Evolutionary conservation across 257 asterid genomes (phyloP).

Genomic region (Solanum megistacrolobum): DNA sequence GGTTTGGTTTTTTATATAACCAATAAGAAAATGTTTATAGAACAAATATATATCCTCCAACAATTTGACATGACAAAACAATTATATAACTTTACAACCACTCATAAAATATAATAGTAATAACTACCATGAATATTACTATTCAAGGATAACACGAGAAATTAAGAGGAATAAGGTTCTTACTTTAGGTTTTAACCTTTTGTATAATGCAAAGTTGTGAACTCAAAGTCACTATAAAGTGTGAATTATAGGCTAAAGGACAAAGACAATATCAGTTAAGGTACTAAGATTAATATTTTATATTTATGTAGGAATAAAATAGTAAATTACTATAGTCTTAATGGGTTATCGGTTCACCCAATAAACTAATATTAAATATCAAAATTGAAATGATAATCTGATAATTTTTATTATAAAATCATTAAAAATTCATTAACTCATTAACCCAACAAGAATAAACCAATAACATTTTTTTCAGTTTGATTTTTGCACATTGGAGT

Average conservation of each 20-base stretch:
- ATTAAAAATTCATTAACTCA: neutral
- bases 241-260: neutral
- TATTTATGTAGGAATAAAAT: neutral
- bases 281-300: neutral
- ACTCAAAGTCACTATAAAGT: neutral
- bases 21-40: neutral
- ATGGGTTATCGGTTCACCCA: neutral
- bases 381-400: neutral
- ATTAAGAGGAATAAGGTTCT: neutral
- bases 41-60: neutral
- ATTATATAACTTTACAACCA: no score
- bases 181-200: no score
- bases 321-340: neutral
- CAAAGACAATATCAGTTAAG: neutral
- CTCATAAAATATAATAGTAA: neutral
- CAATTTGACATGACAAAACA: neutral
- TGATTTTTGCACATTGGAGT: neutral
- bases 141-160: neutral
- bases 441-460: no score
- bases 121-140: neutral
- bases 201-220: neutral
- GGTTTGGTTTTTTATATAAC: neutral
- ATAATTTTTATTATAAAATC: no score
- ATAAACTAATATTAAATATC: no score
- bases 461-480: no score